Evolutionary conservation across 345 rosid species (phyloP).

Genomic region (Bretschneidera sinensis): DNA sequence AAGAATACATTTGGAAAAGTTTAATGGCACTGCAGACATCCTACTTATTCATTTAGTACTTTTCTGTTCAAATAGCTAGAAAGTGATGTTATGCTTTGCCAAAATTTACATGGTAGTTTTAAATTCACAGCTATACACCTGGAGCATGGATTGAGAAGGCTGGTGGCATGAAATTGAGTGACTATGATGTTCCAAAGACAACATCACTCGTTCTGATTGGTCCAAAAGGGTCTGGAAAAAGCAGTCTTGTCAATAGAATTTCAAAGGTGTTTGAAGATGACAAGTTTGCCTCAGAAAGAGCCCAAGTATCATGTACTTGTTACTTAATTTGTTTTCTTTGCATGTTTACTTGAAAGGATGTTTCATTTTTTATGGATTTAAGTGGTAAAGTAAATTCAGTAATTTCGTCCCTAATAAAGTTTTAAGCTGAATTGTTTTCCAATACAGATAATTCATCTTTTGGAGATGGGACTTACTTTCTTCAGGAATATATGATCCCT

Average conservation of each 20-base stretch:
- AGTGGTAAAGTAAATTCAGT: not conserved
- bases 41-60: no score
- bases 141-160: conserved; percentile 57
- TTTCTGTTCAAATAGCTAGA: no score
- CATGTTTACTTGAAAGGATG: conserved; percentile 1
- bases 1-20: no score
- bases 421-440: conserved; percentile 2
- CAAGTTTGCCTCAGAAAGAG: conserved; percentile 52
- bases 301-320: conserved; percentile 75
- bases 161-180: conserved; percentile 22
- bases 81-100: not conserved
- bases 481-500: conserved; percentile 69
- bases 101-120: not conserved
- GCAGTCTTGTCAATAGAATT: conserved; percentile 75
- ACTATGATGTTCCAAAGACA: conserved; percentile 48
- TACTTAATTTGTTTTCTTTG: conserved; percentile 3
- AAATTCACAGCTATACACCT: conserved; percentile 49
- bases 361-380: not conserved
- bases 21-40: no score
- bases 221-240: conserved; percentile 80
- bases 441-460: conserved; percentile 37
- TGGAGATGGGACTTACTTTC: conserved; percentile 66
- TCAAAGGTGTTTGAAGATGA: conserved; percentile 59
- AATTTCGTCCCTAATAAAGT: not conserved
- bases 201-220: conserved; percentile 66